Evolutionary conservation across 352 stramenopile genomes (phyloP).

Genomic region (Pythium brassicae): DNA sequence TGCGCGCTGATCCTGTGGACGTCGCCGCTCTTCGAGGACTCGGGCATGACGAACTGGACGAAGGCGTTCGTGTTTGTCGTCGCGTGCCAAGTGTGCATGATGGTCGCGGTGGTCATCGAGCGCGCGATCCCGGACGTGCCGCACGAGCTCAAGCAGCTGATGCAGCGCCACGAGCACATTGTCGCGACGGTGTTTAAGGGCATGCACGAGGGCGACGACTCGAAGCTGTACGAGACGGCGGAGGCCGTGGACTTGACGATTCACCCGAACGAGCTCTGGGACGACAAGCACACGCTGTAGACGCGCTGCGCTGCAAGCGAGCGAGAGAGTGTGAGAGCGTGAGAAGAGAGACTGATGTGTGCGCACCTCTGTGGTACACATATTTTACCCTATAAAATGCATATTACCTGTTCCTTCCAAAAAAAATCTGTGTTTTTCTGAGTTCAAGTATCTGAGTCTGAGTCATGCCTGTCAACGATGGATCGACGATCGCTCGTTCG

Average conservation of each 20-base stretch:
- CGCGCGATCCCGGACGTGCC: conserved; percentile 53
- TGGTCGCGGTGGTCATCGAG: conserved; percentile 61
- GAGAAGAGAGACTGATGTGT: background rate
- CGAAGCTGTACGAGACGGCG: conserved; percentile 65
- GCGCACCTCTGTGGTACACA: background rate
- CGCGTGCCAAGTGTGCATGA: conserved; percentile 63
- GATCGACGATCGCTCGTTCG: background rate
- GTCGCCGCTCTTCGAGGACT: conserved; percentile 59
- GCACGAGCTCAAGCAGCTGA: conserved; percentile 46
- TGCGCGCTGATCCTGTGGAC: conserved; percentile 76
- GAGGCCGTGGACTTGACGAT: conserved; percentile 72
- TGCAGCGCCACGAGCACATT: conserved; percentile 67
- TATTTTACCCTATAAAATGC: background rate
- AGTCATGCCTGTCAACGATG: background rate
- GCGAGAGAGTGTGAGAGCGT: too few relatives aligned
- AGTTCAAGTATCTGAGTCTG: background rate
- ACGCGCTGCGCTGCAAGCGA: background rate
- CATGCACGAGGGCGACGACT: conserved; percentile 57
- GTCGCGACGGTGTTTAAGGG: conserved; percentile 77
- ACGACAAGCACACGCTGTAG: conserved; percentile 26
- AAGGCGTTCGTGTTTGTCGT: conserved; percentile 71
- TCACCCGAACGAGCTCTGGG: conserved; percentile 68
- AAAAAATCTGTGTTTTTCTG: too few relatives aligned
- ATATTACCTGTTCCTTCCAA: background rate
- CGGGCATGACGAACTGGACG: conserved; percentile 24